Conservation (phyloP, 208 protist species). For the Kentomonas sorsogonicus region DNA sequence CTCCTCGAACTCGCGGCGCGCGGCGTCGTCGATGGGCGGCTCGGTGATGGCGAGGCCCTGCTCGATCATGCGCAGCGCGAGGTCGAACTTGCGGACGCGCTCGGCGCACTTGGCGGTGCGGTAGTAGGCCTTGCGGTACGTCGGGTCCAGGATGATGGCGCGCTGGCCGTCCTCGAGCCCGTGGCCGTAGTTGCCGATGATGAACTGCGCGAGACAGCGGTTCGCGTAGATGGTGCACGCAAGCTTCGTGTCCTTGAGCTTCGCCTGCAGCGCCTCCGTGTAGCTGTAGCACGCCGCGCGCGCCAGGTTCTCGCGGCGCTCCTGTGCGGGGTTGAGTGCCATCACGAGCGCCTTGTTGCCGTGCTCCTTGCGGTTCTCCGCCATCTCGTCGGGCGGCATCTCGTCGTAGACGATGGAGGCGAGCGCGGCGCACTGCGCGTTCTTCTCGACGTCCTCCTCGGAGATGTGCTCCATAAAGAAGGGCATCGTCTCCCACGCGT, state of each 20-base stretch:
- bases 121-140: constrained; percentile 85
- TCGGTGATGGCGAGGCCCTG: constrained; percentile 29
- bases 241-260: constrained; percentile 63
- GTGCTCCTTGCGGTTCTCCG: constrained; percentile 81
- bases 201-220: constrained; percentile 77
- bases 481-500: constrained; percentile 84
- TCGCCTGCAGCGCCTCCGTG: constrained; percentile 78
- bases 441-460: constrained; percentile 76
- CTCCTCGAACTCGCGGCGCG: constrained; percentile 48
- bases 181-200: constrained; percentile 86
- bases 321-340: constrained; percentile 70
- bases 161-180: constrained; percentile 77
- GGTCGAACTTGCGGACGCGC: constrained; percentile 65
- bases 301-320: constrained; percentile 71
- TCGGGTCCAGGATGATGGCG: constrained; percentile 67
- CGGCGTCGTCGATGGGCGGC: constrained; percentile 29
- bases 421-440: constrained; percentile 66
- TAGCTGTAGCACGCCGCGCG: constrained; percentile 77
- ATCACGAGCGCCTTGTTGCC: constrained; percentile 74
- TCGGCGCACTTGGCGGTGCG: constrained; percentile 72
- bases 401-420: constrained; percentile 86
- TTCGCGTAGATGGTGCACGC: constrained; percentile 77
- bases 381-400: constrained; percentile 71
- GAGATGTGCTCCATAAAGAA: constrained; percentile 88
- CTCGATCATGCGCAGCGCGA: constrained; percentile 54